Conservation (phyloP, 441 rosid genomes). For the Isatis lusitanica region DNA sequence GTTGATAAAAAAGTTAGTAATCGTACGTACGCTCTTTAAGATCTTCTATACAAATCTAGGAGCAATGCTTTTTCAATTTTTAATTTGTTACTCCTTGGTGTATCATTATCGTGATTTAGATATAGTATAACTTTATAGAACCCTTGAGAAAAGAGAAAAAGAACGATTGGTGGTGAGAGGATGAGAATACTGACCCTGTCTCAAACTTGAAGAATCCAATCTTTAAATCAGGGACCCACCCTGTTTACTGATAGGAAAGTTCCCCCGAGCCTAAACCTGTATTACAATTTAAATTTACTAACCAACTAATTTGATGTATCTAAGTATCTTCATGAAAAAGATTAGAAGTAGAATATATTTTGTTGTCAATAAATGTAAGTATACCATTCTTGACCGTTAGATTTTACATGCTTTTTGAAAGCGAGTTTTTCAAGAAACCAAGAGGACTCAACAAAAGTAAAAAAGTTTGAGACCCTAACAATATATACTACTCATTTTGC, state of each 20-base stretch:
- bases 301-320: conserved; percentile 4
- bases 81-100: neutral
- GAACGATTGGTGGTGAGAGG: no score
- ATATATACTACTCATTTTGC: neutral
- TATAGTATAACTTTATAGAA: neutral
- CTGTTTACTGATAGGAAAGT: neutral
- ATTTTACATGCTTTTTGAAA: conserved; percentile 3
- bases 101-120: neutral
- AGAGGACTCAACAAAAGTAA: neutral
- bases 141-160: neutral
- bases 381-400: conserved; percentile 19
- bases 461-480: neutral
- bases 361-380: neutral
- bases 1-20: conserved; percentile 12
- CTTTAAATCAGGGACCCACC: neutral
- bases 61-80: conserved; percentile 1
- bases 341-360: neutral
- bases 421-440: neutral
- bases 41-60: conserved; percentile 28
- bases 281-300: neutral
- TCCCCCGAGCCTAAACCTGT: neutral
- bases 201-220: neutral
- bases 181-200: conserved; percentile 11
- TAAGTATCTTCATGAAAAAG: neutral
- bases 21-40: conserved; percentile 1